phyloP scores from a whole-genome alignment of 2,329 filamentous ascomycete species.

The Periconia digitata region DNA sequence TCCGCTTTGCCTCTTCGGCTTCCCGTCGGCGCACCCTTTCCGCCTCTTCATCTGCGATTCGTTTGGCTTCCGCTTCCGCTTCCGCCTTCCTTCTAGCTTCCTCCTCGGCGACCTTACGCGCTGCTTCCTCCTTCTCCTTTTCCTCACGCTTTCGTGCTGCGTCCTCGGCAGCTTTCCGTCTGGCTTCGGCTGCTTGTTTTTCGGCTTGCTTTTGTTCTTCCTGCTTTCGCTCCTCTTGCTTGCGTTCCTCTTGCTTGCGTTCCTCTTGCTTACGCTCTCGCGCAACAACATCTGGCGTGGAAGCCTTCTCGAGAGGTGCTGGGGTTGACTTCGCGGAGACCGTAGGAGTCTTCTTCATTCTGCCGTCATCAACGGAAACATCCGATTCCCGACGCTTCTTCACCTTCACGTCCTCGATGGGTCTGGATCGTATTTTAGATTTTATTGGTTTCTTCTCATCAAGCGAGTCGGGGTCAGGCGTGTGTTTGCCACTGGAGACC shows the following conservation, averaged over 20 bases:
- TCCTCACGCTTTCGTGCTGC: constrained; percentile 30
- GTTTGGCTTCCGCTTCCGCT: constrained; percentile 31
- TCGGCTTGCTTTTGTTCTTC: constrained; percentile 26
- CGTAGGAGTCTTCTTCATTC: constrained; percentile 36
- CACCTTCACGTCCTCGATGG: constrained; percentile 32
- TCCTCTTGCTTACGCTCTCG: constrained; percentile 19
- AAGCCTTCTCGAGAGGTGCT: constrained; percentile 35
- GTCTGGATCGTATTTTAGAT: constrained; percentile 35
- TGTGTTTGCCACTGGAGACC: constrained; percentile 30
- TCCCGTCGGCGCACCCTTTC: constrained; percentile 31
- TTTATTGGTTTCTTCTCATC: constrained; percentile 37
- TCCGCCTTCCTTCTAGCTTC: constrained; percentile 31
- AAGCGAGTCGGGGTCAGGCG: constrained; percentile 37
- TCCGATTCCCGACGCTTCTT: constrained; percentile 35
- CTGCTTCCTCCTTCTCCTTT: constrained; percentile 29
- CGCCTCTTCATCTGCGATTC: constrained; percentile 32
- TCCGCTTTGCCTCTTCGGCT: constrained; percentile 35
- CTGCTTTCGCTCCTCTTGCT: constrained; percentile 22
- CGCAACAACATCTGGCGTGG: constrained; percentile 32
- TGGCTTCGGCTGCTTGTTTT: constrained; percentile 28
- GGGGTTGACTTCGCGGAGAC: constrained; percentile 39
- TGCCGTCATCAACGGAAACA: constrained; percentile 31
- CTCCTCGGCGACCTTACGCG: constrained; percentile 28
- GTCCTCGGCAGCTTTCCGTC: constrained; percentile 26
- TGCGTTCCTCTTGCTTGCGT: constrained; percentile 34